Evolutionary conservation across 1,139 yeast species (phyloP), one percentile per base, ranked within the genome.

Genomic region (Blastobotrys arbuscula): DNA sequence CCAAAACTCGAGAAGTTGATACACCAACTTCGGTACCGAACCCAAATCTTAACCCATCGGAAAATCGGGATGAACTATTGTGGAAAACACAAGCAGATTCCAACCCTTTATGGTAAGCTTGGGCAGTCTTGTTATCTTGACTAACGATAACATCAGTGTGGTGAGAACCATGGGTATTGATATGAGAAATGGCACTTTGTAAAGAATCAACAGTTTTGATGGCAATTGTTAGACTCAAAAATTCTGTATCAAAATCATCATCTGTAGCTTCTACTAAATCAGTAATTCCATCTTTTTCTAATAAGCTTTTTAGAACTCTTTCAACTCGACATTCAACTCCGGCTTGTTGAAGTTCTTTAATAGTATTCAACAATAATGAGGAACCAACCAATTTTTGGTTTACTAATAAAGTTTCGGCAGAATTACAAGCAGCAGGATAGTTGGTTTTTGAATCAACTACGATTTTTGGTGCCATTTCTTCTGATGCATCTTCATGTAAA

Each of bases 1-100:
- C 96, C 64, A 94, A 98, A 56, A 94, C 88, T 66, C 92, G 92
- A 64, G 90, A 89, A 42, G 98, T 94, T 52, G 96, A 84, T 53
- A 94, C 90, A 37, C 99, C 99, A 26, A 94, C 98, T 67, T 94
- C 99, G 8, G 98, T 84, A 47, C 99, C 99, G 64, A 94, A 92
- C 0, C 99, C 99, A 63, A 89, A 94, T 64, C 98, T 79, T 74
- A 88, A 92, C 1, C 99, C 99, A 68, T 94, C 99, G 9, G 98
- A 97, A 69, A 94, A 94, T 63, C 99, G 76, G 2, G 97, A 88
- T 9, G 96, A 85, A 46, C 95, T 90, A 64, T 94, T 94, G 97
- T 97, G 90, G 71, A 88, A 94, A n/a, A 92, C 96, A 50, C 97
- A 97, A 2, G 97, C 86, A 5, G 97, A 86, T 66, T 94, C 98